Evolutionary conservation across 257 asterid genomes (phyloP), one percentile per base, ranked within the genome.

Genomic region (Solanum dulcamara): DNA sequence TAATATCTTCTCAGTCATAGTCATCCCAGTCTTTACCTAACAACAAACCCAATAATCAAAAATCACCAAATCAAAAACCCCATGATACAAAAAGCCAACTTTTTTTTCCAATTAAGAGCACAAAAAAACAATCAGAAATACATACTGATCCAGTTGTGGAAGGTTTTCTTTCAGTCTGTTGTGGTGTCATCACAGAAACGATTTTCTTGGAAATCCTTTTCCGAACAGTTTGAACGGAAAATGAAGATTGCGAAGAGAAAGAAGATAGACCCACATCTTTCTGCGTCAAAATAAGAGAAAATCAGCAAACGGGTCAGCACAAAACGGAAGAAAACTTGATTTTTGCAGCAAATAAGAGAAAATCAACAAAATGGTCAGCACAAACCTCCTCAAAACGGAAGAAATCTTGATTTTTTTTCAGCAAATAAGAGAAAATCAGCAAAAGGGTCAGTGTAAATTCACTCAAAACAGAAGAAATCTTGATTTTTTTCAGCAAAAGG

Each of bases 1-100:
- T 53, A 97, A 84, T 86, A 95, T 97, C 91, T 97, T 97, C 93
- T 97, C 98, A 70, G 98, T 97, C 98, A 94, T 91, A 7, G 98
- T 94, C 98, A 94, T 93, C 70, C 90, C 97, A 18, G 97, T 95
- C 92, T 97, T 95, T 24, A 97, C 98, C 99, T 97, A 85, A 46
- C 4, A 9, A 37, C n/a, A n/a, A 68, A 83, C 14, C 83, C 71
- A 62, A 62, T 28, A 40, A 74, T 74, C 2, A 22, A 38, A 20
- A 24, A 9, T 26, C 38, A 12, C 38, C 22, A 64, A 64, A 28
- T 13, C 38, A 4, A 75, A 26, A 44, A 0, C 0, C 30, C 5
- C 35, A 26, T 44, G n/a, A 8, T 75, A 44, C n/a, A 75, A 26
- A 75, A 44, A 3, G 2, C 4, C 24, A 44, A 26, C 13, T 3